These are phyloP conservation scores for Pseudogymnoascus verrucosus DNA, from an alignment of 2,329 filamentous ascomycete genomes.

Conservation along the genomic window DNA sequence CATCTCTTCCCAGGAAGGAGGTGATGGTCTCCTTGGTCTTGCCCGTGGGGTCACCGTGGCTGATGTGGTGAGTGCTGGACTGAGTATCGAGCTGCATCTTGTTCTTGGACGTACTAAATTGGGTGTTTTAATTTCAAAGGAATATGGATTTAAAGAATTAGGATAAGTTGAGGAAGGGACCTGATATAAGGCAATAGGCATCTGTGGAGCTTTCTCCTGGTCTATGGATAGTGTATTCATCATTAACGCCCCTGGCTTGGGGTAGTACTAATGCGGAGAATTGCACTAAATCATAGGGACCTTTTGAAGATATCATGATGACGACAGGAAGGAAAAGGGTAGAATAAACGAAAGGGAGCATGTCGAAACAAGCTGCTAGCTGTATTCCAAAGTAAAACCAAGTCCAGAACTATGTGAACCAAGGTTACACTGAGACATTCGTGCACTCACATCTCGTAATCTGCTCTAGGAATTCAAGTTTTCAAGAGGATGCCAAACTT, in stretches of 20 bases:
- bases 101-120: conserved; percentile 9
- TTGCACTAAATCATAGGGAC: not conserved
- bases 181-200: conserved; percentile 3
- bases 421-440: conserved; percentile 4
- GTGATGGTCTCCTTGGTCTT: conserved; percentile 55
- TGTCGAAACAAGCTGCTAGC: not conserved
- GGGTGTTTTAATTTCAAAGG: conserved; percentile 4
- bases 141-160: conserved; percentile 2
- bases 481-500: not conserved
- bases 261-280: not conserved
- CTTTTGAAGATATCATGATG: conserved; percentile 1
- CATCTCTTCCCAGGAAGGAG: conserved; percentile 52
- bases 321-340: not conserved
- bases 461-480: not conserved
- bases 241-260: not conserved
- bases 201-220: conserved; percentile 8
- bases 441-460: not conserved
- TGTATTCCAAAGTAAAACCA: conserved; percentile 2
- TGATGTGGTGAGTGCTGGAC: conserved; percentile 5
- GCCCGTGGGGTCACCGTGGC: conserved; percentile 39
- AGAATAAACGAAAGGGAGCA: not conserved
- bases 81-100: conserved; percentile 7
- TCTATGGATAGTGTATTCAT: not conserved
- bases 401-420: not conserved
- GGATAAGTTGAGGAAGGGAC: not conserved